phyloP scores from a whole-genome alignment of 1,284 basidiomycete species.

The Malassezia arunalokei region DNA sequence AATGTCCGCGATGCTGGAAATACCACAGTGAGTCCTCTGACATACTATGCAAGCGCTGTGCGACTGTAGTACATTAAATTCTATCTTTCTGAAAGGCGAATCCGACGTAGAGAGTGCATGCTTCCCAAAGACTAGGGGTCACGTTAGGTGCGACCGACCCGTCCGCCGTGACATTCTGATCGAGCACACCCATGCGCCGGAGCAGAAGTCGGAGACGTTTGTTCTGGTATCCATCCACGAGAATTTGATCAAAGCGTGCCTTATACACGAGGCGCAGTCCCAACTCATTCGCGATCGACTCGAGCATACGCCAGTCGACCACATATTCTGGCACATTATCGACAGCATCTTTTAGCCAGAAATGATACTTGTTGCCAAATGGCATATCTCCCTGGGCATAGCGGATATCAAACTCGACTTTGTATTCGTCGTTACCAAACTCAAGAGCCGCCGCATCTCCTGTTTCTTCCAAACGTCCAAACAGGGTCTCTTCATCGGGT shows the following conservation, averaged over 20 bases:
- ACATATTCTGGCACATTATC: slow-evolving; percentile 86
- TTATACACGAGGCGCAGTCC: slow-evolving; percentile 64
- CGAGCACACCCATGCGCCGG: slow-evolving; percentile 25
- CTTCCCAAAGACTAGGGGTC: slow-evolving; percentile 39
- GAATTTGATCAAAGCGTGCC: slow-evolving; percentile 57
- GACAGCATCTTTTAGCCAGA: slow-evolving; percentile 86
- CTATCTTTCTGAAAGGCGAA: slow-evolving; percentile 39
- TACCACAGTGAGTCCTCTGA: slow-evolving; percentile 11
- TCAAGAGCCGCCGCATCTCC: slow-evolving; percentile 55
- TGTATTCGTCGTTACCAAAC: slow-evolving; percentile 84
- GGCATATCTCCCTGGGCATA: slow-evolving; percentile 51
- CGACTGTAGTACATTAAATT: neutral
- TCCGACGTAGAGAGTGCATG: slow-evolving; percentile 31
- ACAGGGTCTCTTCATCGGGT: slow-evolving; percentile 60
- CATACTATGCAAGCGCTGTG: slow-evolving; percentile 14
- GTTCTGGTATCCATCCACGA: slow-evolving; percentile 20
- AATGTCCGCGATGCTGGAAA: slow-evolving; percentile 33
- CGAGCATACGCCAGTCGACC: slow-evolving; percentile 85
- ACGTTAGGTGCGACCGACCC: slow-evolving; percentile 18
- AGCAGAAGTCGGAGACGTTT: slow-evolving; percentile 21
- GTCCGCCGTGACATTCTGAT: slow-evolving; percentile 10
- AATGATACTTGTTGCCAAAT: slow-evolving; percentile 77
- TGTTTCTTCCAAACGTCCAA: slow-evolving; percentile 52
- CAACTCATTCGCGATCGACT: slow-evolving; percentile 68
- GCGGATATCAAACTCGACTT: slow-evolving; percentile 63